phyloP scores from a whole-genome alignment of 1,284 basidiomycete genomes.

The Papiliotrema nemorosa region DNA sequence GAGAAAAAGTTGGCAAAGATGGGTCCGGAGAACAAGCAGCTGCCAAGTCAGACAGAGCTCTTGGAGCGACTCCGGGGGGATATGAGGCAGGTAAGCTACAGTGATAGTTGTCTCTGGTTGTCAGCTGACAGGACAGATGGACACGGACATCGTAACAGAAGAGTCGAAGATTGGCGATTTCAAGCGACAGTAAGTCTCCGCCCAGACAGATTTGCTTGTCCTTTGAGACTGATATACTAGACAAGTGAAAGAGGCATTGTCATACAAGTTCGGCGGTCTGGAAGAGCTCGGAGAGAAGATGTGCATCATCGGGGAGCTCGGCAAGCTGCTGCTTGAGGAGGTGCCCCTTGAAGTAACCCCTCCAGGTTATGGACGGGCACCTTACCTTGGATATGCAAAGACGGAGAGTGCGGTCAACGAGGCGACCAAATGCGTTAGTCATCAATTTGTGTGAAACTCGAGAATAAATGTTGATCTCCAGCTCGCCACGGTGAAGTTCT shows the following conservation, averaged over 20 bases:
- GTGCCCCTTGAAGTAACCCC: constrained; percentile 75
- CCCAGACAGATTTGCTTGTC: too few relatives aligned
- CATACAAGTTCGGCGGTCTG: constrained; percentile 82
- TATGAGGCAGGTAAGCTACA: constrained; percentile 57
- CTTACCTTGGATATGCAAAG: constrained; percentile 62
- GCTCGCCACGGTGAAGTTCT: constrained; percentile 43
- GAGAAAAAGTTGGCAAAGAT: constrained; percentile 89
- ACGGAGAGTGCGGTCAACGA: constrained; percentile 63
- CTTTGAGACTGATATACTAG: constrained; percentile 20
- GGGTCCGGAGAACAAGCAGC: constrained; percentile 84
- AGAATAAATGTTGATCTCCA: constrained; percentile 5
- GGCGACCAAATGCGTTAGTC: constrained; percentile 55
- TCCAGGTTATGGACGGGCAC: constrained; percentile 70
- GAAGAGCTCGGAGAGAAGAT: constrained; percentile 84
- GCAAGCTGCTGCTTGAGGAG: constrained; percentile 73
- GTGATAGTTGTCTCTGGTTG: neutral
- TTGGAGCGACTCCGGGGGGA: constrained; percentile 72
- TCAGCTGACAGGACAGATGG: constrained; percentile 52
- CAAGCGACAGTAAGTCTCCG: constrained; percentile 58
- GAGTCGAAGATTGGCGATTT: constrained; percentile 80
- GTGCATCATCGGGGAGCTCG: constrained; percentile 75
- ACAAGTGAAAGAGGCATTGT: constrained; percentile 63
- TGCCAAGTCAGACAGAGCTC: constrained; percentile 68
- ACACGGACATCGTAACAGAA: constrained; percentile 77
- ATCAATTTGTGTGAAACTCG: neutral